Evolutionary conservation across 148 eudicot genomes (phyloP), one percentile per base, ranked within the genome.

Genomic region (Chenopodium quinoa): DNA sequence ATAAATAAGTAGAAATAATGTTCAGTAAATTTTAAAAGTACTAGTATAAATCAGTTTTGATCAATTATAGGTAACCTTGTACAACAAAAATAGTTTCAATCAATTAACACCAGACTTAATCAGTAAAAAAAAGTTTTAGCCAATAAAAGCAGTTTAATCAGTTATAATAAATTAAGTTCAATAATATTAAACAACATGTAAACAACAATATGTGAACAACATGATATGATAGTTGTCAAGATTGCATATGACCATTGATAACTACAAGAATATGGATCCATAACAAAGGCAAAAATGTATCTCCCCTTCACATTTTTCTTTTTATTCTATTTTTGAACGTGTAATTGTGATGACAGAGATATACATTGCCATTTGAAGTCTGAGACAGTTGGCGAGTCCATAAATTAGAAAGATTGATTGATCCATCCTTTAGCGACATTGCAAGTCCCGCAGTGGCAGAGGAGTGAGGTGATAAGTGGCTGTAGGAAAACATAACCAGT

Each of bases 301-400:
- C 25, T 71, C 52, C 37, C 68, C 40, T 64, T 31, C 77, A 23
- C 54, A 71, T 60, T 68, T 50, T 69, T 40, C 6, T 22, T 23
- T 19, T 46, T 25, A 19, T 40, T 37, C 22, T 72, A 29, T 47
- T 23, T 81, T 69, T 54, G 3, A 48, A 47, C 9, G 34, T 4
- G 76, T 23, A 48, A 48, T 25, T 1, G 31, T 11, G 31, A 67
- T 10, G 22, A 54, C 25, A 75, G 58, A 56, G 76, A 73, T 88
- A 63, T 89, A 96, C 99, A 89, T 89, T 92, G 83, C 90, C 99
- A 88, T 86, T 81, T 46, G 94, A 78, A 58, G 93, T 87, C 76
- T 89, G 91, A 54, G 98, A 92, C 58, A 96, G 89, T 81, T 92
- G 91, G 71, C 99, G 99, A 82, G 91, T 92, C 99, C 99, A 96